These are phyloP conservation scores for Acanthamoeba lugdunensis DNA, from an alignment of 208 protist genomes.

Conservation along the genomic window DNA sequence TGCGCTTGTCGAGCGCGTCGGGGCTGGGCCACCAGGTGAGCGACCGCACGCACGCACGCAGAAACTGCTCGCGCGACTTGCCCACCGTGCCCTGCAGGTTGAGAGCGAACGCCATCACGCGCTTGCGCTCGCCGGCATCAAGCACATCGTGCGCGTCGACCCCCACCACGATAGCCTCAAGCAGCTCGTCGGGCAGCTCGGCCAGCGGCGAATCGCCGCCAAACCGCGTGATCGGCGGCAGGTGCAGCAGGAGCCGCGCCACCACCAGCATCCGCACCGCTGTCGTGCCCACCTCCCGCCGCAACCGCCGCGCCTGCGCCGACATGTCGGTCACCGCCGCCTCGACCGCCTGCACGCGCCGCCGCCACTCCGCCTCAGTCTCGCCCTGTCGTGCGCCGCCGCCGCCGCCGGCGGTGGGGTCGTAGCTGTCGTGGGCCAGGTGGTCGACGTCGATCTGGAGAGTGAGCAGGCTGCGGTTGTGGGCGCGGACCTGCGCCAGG, in stretches of 20 bases:
- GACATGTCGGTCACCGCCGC: neutral
- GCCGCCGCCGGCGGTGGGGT: neutral
- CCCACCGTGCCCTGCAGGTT: neutral
- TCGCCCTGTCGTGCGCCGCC: neutral
- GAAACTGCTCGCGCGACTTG: slow-evolving; percentile 43
- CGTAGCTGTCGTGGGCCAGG: neutral
- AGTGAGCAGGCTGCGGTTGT: neutral
- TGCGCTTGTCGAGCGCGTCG: neutral
- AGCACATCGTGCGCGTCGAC: neutral
- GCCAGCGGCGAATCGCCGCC: slow-evolving; percentile 17
- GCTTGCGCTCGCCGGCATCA: neutral
- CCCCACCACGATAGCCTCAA: slow-evolving; percentile 7
- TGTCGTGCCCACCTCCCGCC: neutral
- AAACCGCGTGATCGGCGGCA: neutral
- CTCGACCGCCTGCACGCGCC: neutral
- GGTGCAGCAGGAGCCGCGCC: slow-evolving; percentile 26
- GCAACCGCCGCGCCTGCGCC: neutral
- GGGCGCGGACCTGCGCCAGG: neutral
- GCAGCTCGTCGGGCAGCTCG: neutral
- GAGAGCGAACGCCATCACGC: neutral
- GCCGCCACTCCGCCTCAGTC: neutral
- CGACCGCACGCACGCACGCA: neutral
- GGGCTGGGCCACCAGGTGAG: slow-evolving; percentile 36
- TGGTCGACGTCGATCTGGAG: neutral
- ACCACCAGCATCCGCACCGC: neutral